Conservation (phyloP, 371 early-diverging fungal species). For the Dichotomocladium elegans region DNA sequence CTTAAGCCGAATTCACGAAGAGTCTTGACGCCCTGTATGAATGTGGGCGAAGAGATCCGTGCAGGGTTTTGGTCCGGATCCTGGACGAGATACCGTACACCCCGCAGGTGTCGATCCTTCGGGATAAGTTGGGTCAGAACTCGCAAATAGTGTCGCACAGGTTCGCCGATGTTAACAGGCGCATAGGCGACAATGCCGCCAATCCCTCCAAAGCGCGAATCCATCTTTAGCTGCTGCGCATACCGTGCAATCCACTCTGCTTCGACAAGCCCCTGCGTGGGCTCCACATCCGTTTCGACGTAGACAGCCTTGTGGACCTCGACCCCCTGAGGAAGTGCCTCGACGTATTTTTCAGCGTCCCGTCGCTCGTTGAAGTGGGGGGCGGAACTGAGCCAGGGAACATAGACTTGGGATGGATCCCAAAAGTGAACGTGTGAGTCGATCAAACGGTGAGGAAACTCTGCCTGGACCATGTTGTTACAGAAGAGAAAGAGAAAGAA, state of each 20-base stretch:
- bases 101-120: slow-evolving; percentile 17
- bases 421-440: slow-evolving; percentile 46
- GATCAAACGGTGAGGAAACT: slow-evolving; percentile 4
- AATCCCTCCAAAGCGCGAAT: slow-evolving; percentile 29
- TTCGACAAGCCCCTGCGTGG: slow-evolving; percentile 29
- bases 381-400: slow-evolving; percentile 24
- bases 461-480: not conserved
- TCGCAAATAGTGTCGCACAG: slow-evolving; percentile 22
- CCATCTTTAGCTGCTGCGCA: slow-evolving; percentile 11
- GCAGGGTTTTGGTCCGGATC: slow-evolving; percentile 27
- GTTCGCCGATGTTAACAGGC: slow-evolving; percentile 36
- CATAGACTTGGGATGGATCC: slow-evolving; percentile 28
- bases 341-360: slow-evolving; percentile 13
- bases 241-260: slow-evolving; percentile 37
- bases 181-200: slow-evolving; percentile 41
- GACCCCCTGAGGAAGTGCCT: not conserved
- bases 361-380: slow-evolving; percentile 14
- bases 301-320: slow-evolving; percentile 11
- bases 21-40: slow-evolving; percentile 26
- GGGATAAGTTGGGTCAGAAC: slow-evolving; percentile 20
- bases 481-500: not conserved
- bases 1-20: slow-evolving; percentile 25
- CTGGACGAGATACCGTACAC: slow-evolving; percentile 36
- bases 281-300: slow-evolving; percentile 30
- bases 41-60: slow-evolving; percentile 16